phyloP scores from a whole-genome alignment of 177 flowering plant genomes.

The Tripterygium wilfordii region DNA sequence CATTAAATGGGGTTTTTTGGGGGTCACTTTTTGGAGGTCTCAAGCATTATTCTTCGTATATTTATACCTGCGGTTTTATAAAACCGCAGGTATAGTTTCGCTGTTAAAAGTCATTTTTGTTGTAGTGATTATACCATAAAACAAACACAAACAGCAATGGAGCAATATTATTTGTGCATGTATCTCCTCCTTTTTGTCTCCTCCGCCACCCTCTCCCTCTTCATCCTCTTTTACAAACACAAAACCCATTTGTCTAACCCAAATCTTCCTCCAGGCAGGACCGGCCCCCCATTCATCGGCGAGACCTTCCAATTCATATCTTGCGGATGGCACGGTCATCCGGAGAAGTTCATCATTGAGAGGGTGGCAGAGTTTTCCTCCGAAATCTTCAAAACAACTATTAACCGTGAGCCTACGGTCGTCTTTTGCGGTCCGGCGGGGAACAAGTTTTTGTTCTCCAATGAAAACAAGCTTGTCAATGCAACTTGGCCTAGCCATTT shows the following conservation, averaged over 20 bases:
- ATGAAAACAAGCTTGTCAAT: too few species aligned
- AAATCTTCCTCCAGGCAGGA: slow-evolving; percentile 1
- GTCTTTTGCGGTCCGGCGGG: slow-evolving; percentile 6
- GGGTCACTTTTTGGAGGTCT: too few species aligned
- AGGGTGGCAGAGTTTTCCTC: too few species aligned
- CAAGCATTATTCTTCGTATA: too few species aligned
- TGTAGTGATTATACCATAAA: too few species aligned
- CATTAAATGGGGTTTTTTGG: too few species aligned
- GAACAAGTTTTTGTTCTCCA: slow-evolving; percentile 9
- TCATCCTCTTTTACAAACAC: slow-evolving; percentile 13
- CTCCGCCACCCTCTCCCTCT: slow-evolving; percentile 6
- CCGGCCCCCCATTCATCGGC: slow-evolving; percentile 8
- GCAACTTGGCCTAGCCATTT: too few species aligned
- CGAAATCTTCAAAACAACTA: slow-evolving; percentile 6
- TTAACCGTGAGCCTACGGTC: slow-evolving; percentile 3
- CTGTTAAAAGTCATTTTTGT: too few species aligned
- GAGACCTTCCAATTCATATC: slow-evolving; percentile 7
- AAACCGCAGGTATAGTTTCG: too few species aligned
- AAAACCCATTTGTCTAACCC: neutral
- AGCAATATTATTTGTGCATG: slow-evolving; percentile 11
- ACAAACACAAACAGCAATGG: neutral
- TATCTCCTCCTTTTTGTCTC: slow-evolving; percentile 6
- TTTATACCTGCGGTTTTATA: too few species aligned
- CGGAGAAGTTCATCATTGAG: slow-evolving; percentile 5
- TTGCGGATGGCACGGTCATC: slow-evolving; percentile 4